Percentiles rank a stretch among this genome's conserved stretches.
These are phyloP conservation scores for Microcyclosporella mali DNA, from an alignment of 2,329 filamentous ascomycete genomes.

Conservation along the genomic window DNA sequence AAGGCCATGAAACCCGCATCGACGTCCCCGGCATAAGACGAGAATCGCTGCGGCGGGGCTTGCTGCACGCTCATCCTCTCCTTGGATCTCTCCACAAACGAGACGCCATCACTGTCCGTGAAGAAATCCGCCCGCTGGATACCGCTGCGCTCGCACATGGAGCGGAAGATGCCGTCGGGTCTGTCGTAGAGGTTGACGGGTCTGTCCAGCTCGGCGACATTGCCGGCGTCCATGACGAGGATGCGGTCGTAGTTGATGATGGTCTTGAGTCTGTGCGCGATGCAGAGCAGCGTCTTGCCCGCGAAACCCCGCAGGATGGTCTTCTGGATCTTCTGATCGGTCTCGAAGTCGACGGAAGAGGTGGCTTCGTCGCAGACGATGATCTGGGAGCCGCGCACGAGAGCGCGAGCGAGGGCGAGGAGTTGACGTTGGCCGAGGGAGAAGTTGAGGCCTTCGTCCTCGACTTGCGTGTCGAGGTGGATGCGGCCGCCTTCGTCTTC, in stretches of 20 bases:
- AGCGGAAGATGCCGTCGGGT: slow-evolving; percentile 69
- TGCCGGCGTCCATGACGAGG: slow-evolving; percentile 88
- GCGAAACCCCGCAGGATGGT: slow-evolving; percentile 81
- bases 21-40: too few relatives aligned
- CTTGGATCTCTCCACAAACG: slow-evolving; percentile 16
- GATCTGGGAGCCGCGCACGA: slow-evolving; percentile 81
- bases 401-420: slow-evolving; percentile 85
- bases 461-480: slow-evolving; percentile 75
- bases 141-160: slow-evolving; percentile 84
- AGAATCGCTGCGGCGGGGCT: too few relatives aligned
- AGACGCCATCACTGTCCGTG: slow-evolving; percentile 23
- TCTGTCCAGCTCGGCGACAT: slow-evolving; percentile 78
- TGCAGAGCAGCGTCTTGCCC: slow-evolving; percentile 83
- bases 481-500: slow-evolving; percentile 54
- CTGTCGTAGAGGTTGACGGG: slow-evolving; percentile 65
- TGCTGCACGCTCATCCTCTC: too few relatives aligned
- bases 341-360: slow-evolving; percentile 88
- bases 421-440: slow-evolving; percentile 90
- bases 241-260: slow-evolving; percentile 92
- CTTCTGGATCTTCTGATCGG: slow-evolving; percentile 87
- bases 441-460: slow-evolving; percentile 94
- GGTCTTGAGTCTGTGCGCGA: slow-evolving; percentile 84
- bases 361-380: slow-evolving; percentile 98
- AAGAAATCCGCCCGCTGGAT: slow-evolving; percentile 54
- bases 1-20: too few relatives aligned